These are phyloP conservation scores for Nakataea oryzae DNA, from an alignment of 2,329 filamentous ascomycete species.

Conservation along the genomic window DNA sequence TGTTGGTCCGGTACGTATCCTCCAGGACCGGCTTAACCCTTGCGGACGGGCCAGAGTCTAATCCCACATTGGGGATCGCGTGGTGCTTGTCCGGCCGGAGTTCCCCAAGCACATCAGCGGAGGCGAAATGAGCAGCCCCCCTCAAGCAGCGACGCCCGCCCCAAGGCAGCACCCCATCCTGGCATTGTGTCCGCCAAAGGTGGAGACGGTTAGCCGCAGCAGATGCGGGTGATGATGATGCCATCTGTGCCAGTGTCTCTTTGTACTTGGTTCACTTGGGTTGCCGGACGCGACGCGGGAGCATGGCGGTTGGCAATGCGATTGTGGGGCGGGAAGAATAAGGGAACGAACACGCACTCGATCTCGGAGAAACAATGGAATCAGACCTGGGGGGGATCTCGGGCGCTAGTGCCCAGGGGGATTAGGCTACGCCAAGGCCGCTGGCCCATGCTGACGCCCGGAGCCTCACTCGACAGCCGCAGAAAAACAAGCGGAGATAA, in stretches of 20 bases:
- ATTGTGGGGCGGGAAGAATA: no score
- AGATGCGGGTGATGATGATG: background rate
- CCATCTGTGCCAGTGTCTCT: background rate
- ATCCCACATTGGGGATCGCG: background rate
- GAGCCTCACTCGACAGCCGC: background rate
- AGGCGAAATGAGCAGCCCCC: background rate
- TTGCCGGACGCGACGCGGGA: background rate
- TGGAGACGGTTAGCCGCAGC: background rate
- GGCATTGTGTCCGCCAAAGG: background rate
- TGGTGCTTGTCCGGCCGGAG: conserved; percentile 1
- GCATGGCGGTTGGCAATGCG: background rate
- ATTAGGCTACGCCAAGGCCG: background rate
- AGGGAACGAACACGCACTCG: background rate
- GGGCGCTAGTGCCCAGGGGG: background rate
- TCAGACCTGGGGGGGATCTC: background rate
- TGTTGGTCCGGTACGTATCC: background rate
- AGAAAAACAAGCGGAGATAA: no score
- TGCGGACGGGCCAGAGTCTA: background rate
- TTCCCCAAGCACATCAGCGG: background rate
- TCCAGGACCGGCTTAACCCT: background rate
- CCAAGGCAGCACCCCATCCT: background rate
- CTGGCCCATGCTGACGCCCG: background rate
- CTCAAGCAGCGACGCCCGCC: background rate
- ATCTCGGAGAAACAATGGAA: background rate
- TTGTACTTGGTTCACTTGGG: background rate